phyloP scores from a whole-genome alignment of 2,329 filamentous ascomycete species.

The Cytospora schulzeri region DNA sequence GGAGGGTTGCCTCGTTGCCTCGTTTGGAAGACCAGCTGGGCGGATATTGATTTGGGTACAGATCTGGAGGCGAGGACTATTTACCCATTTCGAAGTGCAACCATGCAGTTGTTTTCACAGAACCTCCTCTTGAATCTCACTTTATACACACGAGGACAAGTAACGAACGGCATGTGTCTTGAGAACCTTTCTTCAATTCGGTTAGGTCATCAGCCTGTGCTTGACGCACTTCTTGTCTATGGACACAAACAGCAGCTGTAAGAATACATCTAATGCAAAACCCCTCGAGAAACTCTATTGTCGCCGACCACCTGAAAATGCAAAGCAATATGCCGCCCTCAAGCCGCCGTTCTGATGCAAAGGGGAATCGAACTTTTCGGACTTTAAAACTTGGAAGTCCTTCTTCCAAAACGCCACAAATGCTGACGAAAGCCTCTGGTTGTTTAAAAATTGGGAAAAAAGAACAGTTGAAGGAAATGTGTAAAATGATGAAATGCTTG shows the following conservation, averaged over 20 bases:
- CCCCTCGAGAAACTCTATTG: slow-evolving; percentile 37
- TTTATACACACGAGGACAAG: background rate
- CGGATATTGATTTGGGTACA: too few species aligned
- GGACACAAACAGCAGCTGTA: slow-evolving; percentile 29
- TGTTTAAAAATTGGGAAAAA: slow-evolving; percentile 28
- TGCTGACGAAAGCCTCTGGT: slow-evolving; percentile 26
- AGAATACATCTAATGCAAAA: slow-evolving; percentile 37
- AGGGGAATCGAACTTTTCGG: slow-evolving; percentile 38
- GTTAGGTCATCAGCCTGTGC: slow-evolving; percentile 14
- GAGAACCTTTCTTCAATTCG: slow-evolving; percentile 27
- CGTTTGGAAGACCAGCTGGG: too few species aligned
- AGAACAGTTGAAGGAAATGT: slow-evolving; percentile 30
- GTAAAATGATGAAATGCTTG: slow-evolving; percentile 30
- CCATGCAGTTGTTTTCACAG: too few species aligned
- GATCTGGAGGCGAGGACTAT: too few species aligned
- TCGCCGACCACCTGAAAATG: slow-evolving; percentile 38
- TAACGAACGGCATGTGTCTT: slow-evolving; percentile 25
- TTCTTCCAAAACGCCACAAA: slow-evolving; percentile 30
- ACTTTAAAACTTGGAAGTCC: slow-evolving; percentile 27
- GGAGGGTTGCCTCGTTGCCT: too few species aligned
- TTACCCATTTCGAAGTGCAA: too few species aligned
- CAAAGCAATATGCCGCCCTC: slow-evolving; percentile 40
- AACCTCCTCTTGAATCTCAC: background rate
- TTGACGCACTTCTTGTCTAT: slow-evolving; percentile 31
- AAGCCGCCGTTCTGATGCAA: slow-evolving; percentile 42